phyloP scores from a whole-genome alignment of 2,329 filamentous ascomycete genomes.

The Endocalyx cinctus region DNA sequence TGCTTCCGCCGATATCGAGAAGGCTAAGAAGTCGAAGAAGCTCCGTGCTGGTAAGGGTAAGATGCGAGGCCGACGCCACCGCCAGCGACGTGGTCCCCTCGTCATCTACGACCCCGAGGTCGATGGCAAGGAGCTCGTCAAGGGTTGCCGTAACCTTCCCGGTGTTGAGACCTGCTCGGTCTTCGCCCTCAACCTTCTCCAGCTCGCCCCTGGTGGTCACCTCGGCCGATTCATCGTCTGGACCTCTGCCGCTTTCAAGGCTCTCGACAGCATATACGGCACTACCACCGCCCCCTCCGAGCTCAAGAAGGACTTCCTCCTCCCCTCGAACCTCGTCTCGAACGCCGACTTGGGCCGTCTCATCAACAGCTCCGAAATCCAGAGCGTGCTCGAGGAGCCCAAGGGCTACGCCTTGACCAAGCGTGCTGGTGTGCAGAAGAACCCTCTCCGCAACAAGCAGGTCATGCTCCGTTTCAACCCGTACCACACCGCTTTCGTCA shows the following conservation, averaged over 20 bases:
- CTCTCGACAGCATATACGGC: conserved; percentile 95
- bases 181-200: conserved; percentile 94
- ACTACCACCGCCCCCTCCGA: conserved; percentile 82
- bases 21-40: conserved; percentile 96
- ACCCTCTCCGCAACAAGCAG: conserved; percentile 98
- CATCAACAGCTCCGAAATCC: conserved; percentile 99
- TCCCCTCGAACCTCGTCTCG: conserved; percentile 85
- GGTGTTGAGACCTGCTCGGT: conserved; percentile 96
- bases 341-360: conserved; percentile 95
- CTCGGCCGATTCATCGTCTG: conserved; percentile 98
- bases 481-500: conserved; percentile 85
- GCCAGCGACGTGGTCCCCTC: conserved; percentile 94
- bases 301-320: conserved; percentile 98
- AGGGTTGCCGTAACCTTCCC: conserved; percentile 97
- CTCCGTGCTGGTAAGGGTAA: conserved; percentile 98
- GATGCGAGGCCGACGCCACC: conserved; percentile 92
- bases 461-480: conserved; percentile 98
- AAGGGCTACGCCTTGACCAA: conserved; percentile 89
- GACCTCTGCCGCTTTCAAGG: conserved; percentile 95
- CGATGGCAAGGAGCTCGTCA: conserved; percentile 90
- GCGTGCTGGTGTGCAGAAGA: conserved; percentile 92
- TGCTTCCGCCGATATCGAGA: conserved; percentile 84
- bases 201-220: conserved; percentile 98
- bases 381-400: conserved; percentile 88
- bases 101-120: conserved; percentile 95